Evolutionary conservation across 495 filamentous ascomycete species (phyloP), one percentile per base, ranked within the genome.

Genomic region (Aspergillus cavernicola): DNA sequence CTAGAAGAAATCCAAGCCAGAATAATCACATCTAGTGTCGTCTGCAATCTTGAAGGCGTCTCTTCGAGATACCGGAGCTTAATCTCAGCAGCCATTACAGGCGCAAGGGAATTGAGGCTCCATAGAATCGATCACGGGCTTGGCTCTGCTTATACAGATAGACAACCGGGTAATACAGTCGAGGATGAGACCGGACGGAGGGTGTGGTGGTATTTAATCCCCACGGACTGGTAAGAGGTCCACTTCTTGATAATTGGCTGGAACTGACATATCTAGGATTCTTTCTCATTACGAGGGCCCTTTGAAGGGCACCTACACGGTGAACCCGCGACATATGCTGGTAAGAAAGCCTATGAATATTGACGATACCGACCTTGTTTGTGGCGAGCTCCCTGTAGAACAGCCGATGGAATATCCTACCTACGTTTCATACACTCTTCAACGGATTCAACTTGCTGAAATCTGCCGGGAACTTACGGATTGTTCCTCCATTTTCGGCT

Each of bases 371-470:
- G 38, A 41, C 19, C 38, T 41, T 16, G 1, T 13, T 24, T 1
- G 19, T 16, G 10, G 2, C 18, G 23, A 10, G 20, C 38, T 18
- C 19, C 22, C 11, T 18, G 20, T 41, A 4, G 38, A 41, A 24
- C 38, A 18, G 22, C 38, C 38, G 7, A 23, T 41, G 6, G 22
- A 68, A 10, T 50, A 72, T 11, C 66, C 70, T 1, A 79, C 77
- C 0, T 53, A 64, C 0, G 72, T 79, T 64, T 76, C 77, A 3
- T 79, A 74, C 47, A 67, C 63, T 23, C 48, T 80, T 11, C 71
- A 75, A 29, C 57, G 76, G 38, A 74, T 74, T 37, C 72, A 69
- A 24, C 56, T 80, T 2, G 68, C 64, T 5, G 77, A 79, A 29
- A 55, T 78, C 11, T 71, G 68, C 46, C 71, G 74, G 15, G 66